These are phyloP conservation scores for Cutaneotrichosporon cavernicola DNA, from an alignment of 1,284 basidiomycete species.

Conservation along the genomic window DNA sequence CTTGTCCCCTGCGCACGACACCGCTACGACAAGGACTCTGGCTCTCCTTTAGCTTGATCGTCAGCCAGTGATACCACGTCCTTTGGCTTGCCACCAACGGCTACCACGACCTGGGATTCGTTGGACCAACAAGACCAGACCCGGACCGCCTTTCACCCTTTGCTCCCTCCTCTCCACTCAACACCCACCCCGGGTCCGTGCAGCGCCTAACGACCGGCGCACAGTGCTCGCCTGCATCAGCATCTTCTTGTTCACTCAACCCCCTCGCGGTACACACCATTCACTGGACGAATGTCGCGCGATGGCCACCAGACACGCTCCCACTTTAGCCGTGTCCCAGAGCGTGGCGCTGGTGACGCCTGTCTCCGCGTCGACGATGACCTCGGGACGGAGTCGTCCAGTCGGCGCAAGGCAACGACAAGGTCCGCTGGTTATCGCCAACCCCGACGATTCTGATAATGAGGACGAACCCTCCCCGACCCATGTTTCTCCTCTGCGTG, in stretches of 20 bases:
- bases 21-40: background rate
- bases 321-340: constrained; percentile 13
- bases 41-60: background rate
- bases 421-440: constrained; percentile 42
- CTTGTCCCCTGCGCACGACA: background rate
- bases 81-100: background rate
- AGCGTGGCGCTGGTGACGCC: constrained; percentile 6
- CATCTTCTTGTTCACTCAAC: constrained; percentile 4
- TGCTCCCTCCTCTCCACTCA: background rate
- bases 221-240: background rate
- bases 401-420: constrained; percentile 36
- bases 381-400: constrained; percentile 26
- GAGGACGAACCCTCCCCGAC: constrained; percentile 22
- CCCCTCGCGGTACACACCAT: background rate
- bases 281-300: constrained; percentile 6
- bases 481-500: constrained; percentile 6
- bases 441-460: constrained; percentile 49
- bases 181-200: background rate
- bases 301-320: constrained; percentile 10
- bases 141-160: background rate
- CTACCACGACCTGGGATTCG: background rate
- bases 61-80: background rate
- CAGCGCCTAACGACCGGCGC: background rate
- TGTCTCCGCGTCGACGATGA: constrained; percentile 1
- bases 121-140: background rate